phyloP scores from a whole-genome alignment of 73 alveolate genomes.

The Diophrys appendiculata region DNA sequence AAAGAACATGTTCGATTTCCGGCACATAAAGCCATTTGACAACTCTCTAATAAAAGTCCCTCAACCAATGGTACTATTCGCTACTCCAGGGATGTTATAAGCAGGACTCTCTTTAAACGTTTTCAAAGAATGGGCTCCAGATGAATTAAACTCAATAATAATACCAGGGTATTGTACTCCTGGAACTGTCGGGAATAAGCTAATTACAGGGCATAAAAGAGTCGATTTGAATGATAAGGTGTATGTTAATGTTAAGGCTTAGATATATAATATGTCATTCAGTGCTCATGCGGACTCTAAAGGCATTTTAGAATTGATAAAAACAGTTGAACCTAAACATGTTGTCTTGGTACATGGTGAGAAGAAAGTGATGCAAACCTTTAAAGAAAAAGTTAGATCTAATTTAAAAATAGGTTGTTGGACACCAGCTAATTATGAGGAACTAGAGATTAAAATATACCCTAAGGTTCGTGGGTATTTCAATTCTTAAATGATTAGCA shows the following conservation, averaged over 20 bases:
- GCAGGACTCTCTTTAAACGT: constrained; percentile 93
- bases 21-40: constrained; percentile 92
- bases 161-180: constrained; percentile 99
- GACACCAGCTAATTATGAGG: constrained; percentile 68
- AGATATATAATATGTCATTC: constrained; percentile 91
- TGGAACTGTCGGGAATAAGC: constrained; percentile 95
- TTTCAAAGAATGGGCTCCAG: constrained; percentile 96
- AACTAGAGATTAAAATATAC: no score
- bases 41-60: constrained; percentile 74
- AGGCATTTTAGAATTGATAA: constrained; percentile 91
- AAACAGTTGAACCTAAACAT: constrained; percentile 78
- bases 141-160: constrained; percentile 88
- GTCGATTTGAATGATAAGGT: constrained; percentile 88
- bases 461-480: no score
- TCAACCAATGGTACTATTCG: constrained; percentile 96
- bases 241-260: constrained; percentile 82
- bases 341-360: constrained; percentile 94
- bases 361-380: constrained; percentile 80
- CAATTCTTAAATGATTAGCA: no score
- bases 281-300: constrained; percentile 98
- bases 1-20: constrained; percentile 94
- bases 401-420: constrained; percentile 40
- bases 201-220: constrained; percentile 86
- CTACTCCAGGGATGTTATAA: constrained; percentile 99
- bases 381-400: constrained; percentile 49